phyloP scores from a whole-genome alignment of 345 rosid genomes.

The Odontarrhena argentea region DNA sequence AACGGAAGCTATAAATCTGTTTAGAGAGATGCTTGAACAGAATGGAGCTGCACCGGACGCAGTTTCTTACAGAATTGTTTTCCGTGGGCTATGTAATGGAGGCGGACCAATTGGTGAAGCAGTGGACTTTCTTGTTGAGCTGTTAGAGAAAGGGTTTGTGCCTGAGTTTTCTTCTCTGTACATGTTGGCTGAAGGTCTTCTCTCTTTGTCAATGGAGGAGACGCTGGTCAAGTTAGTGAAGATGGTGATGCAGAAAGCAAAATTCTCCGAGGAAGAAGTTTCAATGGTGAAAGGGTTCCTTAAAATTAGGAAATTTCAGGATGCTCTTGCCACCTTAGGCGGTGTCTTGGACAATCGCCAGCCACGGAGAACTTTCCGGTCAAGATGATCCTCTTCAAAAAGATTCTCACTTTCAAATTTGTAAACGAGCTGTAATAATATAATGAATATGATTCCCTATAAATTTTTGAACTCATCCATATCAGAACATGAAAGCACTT shows the following conservation, averaged over 20 bases:
- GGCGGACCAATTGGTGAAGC: constrained; percentile 88
- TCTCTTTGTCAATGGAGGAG: constrained; percentile 66
- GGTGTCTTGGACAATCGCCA: constrained; percentile 52
- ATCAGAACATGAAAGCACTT: too few relatives aligned
- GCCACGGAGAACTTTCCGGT: constrained; percentile 47
- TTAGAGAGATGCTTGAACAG: constrained; percentile 76
- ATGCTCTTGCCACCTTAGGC: constrained; percentile 70
- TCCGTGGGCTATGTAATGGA: constrained; percentile 71
- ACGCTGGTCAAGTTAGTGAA: constrained; percentile 62
- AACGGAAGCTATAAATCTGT: constrained; percentile 72
- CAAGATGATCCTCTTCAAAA: constrained; percentile 34
- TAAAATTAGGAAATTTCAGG: constrained; percentile 68
- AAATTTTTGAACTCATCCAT: not conserved
- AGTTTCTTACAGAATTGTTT: constrained; percentile 60
- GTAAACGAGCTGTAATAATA: not conserved
- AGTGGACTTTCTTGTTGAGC: constrained; percentile 73
- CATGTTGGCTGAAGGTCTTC: constrained; percentile 88
- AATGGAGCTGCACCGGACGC: constrained; percentile 62
- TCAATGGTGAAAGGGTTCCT: constrained; percentile 71
- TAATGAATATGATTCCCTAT: constrained; percentile 12
- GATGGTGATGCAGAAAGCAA: constrained; percentile 71
- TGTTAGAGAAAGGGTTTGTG: constrained; percentile 66
- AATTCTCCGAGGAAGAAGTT: constrained; percentile 56
- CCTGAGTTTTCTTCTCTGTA: constrained; percentile 75
- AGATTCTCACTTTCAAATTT: not conserved